Evolutionary conservation across 768 basidiomycete species (phyloP), one percentile per base, ranked within the genome.

Genomic region (Tremella fuciformis): DNA sequence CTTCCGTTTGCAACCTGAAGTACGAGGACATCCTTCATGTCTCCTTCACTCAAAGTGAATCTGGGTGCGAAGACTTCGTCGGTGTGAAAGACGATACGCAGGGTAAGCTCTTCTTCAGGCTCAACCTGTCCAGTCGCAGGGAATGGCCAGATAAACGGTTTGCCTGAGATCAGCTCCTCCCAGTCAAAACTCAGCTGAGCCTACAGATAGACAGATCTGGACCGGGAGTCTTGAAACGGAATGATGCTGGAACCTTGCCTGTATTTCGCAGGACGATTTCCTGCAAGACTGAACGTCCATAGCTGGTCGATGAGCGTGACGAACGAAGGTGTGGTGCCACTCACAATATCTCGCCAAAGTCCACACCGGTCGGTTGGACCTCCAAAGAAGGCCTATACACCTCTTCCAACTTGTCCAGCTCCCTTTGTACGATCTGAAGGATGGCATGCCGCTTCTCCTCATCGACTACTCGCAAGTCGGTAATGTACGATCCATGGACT

Each of bases 21-120:
- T 1, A 73, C 69, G 34, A 73, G 51, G 1, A 70, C 69, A 58
- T 73, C 71, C 18, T 65, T 70, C 62, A 70, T 63, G 18, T 70
- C 71, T 25, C 60, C 59, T 15, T 57, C 55, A 7, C 64, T 66
- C 22, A 63, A 22, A n/a, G 67, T 65, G 42, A 72, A 40, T 29
- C 42, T 53, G 3, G 55, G 34, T 7, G 70, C 54, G 41, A 59
- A 61, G 9, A 13, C 2, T 13, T 65, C 63, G 21, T 67, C 62
- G 6, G 69, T 62, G 21, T 39, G 41, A n/a, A 61, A 24, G 6
- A 61, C 53, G 2, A 73, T 53, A 37, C 58, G 57, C 58, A 73
- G 55, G 1, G 24, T 60, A 25, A 54, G 18, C 7, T 60, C 56
- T 29, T 67, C 53, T 11, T 62, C 66, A 22, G 65, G 57, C 18